A percentile compares a stretch with the other conserved stretches of the same genome.
phyloP scores from a whole-genome alignment of 768 basidiomycete genomes.

The Macrolepiota albuminosa region DNA sequence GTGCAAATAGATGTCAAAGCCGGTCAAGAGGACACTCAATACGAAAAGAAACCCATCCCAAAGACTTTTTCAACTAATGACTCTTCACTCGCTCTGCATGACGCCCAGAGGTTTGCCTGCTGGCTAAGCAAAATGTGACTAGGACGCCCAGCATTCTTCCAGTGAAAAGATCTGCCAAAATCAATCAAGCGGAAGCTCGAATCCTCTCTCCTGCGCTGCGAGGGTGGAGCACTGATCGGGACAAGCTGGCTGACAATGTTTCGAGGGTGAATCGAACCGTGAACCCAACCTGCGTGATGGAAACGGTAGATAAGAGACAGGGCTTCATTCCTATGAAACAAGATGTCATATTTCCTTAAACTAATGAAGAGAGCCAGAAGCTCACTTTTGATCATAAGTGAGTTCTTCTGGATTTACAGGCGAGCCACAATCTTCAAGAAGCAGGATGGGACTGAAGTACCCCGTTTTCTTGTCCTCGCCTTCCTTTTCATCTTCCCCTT shows the following conservation, averaged over 20 bases:
- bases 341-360: background rate
- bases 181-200: slow-evolving; percentile 37
- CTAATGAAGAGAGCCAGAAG: background rate
- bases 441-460: slow-evolving; percentile 36
- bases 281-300: slow-evolving; percentile 30
- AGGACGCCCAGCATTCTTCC: background rate
- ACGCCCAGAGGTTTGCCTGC: background rate
- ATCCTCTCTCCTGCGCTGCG: slow-evolving; percentile 10
- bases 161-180: slow-evolving; percentile 24
- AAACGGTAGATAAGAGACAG: slow-evolving; percentile 32
- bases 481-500: background rate
- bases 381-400: slow-evolving; percentile 33
- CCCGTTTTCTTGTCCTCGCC: background rate
- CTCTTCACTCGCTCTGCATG: slow-evolving; percentile 1
- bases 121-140: background rate
- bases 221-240: slow-evolving; percentile 18
- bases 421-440: slow-evolving; percentile 39
- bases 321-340: slow-evolving; percentile 31
- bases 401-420: slow-evolving; percentile 22
- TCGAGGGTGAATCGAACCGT: slow-evolving; percentile 30
- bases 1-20: background rate
- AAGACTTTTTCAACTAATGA: slow-evolving; percentile 2
- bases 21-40: background rate
- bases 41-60: slow-evolving; percentile 3
- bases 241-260: slow-evolving; percentile 36